Base-by-base conservation (phyloP, 495 filamentous ascomycete species). In the Penicillium cinerascens region DNA sequence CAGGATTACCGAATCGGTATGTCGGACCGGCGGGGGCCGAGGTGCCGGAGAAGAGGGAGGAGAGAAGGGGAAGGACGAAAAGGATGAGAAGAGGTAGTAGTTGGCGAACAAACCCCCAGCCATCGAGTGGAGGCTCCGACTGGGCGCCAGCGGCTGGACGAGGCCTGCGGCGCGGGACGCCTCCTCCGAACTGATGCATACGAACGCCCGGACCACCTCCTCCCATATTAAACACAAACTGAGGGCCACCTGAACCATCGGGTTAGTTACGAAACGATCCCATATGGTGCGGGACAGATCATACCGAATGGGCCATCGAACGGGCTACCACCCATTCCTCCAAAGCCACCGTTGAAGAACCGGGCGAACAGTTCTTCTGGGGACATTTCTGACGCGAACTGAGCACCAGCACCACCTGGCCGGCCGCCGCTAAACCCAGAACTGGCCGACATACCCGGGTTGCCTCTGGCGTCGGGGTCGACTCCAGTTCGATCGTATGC, bases 301-400 rank as follows among this genome's bases (percentile, higher is more conserved):
- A 17, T 77, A 78, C 87, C 88, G 64, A 90, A 89, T 20, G 80
- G 79, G 48, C 60, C 77, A 78, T 86, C 88, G 64, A 90, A 89
- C 18, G 80, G 80, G 48, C 60, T 63, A 18, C 82, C 84, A 23
- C 80, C 81, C 67, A 75, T 71, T 43, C 66, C 67, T 22, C 72
- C 71, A 54, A 75, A 69, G 20, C 77, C 77, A 43, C 84, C 87
- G 21, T 81, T 83, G 74, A 98, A 98, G 77, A 98, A 97, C 55
- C 92, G 82, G 65, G 91, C 84, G 72, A 98, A 97, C 72, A 97
- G 77, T 62, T 98, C 93, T 72, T 98, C 93, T 0, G 93, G 92
- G 35, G 88, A 95, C 49, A 98, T 93, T 64, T 97, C 93, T 35
- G 91, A 89, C 20, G 91, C 90, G 68, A 86, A 93, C 77, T 83